phyloP scores from a whole-genome alignment of 108 stramenopile genomes.

The Fragilariopsis cylindrus region DNA sequence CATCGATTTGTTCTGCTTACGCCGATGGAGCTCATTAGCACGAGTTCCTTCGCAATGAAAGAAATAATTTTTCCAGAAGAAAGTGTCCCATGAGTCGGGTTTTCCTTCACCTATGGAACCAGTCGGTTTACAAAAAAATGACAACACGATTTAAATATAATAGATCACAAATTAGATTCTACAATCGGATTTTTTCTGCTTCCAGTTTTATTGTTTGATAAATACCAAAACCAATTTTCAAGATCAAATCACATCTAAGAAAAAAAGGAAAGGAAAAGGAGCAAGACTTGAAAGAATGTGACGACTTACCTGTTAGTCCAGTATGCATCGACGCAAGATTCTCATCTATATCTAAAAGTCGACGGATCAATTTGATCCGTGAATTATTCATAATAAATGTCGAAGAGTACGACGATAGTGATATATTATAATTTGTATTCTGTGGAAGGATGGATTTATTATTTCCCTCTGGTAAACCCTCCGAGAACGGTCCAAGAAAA shows the following conservation, averaged over 20 bases:
- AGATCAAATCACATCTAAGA: too few relatives aligned
- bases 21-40: constrained; percentile 22
- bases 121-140: too few relatives aligned
- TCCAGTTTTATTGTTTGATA: too few relatives aligned
- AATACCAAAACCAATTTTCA: too few relatives aligned
- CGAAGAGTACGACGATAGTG: neutral
- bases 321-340: constrained; percentile 43
- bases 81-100: constrained; percentile 23
- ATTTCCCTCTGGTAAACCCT: constrained; percentile 1
- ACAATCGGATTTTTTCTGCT: too few relatives aligned
- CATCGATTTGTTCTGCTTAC: neutral
- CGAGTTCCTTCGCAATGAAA: constrained; percentile 44
- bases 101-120: neutral
- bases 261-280: constrained; percentile 11
- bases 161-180: too few relatives aligned
- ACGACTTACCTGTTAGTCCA: constrained; percentile 41
- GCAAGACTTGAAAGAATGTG: neutral
- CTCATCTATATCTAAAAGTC: constrained; percentile 50
- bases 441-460: neutral
- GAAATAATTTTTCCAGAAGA: constrained; percentile 70
- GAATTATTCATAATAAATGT: constrained; percentile 38
- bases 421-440: neutral
- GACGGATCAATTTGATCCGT: constrained; percentile 44
- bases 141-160: too few relatives aligned
- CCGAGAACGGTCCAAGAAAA: constrained; percentile 35